phyloP scores from a whole-genome alignment of 2,329 filamentous ascomycete genomes.

The Colletotrichum liaoningense region DNA sequence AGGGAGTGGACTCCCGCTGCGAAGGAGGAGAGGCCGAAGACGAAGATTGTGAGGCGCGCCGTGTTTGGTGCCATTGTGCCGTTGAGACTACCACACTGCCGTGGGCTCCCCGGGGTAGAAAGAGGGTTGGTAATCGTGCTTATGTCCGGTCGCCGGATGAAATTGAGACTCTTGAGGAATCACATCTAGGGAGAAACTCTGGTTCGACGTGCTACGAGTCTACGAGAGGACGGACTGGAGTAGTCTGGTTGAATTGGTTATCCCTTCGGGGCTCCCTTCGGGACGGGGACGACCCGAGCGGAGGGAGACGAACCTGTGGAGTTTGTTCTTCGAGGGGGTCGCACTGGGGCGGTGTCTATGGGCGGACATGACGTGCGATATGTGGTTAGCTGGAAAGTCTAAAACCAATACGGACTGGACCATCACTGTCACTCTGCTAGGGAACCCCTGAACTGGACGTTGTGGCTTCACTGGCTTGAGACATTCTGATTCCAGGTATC shows the following conservation, averaged over 20 bases:
- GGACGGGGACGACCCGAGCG: conserved; percentile 6
- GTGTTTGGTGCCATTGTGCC: background rate
- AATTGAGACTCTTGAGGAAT: conserved; percentile 2
- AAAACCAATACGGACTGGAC: background rate
- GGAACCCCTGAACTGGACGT: conserved; percentile 4
- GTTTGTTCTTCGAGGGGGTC: background rate
- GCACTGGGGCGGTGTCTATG: background rate
- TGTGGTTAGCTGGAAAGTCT: conserved; percentile 5
- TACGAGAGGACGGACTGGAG: background rate
- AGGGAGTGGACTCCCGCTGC: conserved; percentile 36
- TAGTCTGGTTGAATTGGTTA: conserved; percentile 2
- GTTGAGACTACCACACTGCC: too few relatives aligned
- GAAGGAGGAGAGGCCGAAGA: conserved; percentile 40
- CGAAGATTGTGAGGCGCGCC: conserved; percentile 36
- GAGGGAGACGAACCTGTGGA: conserved; percentile 13
- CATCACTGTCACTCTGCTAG: background rate
- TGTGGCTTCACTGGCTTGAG: conserved; percentile 20
- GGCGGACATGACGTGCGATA: conserved; percentile 22
- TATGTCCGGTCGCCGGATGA: background rate
- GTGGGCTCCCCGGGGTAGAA: too few relatives aligned
- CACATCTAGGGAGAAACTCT: background rate
- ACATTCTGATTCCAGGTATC: conserved; percentile 25
- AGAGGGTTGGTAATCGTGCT: too few relatives aligned
- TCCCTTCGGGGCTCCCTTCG: background rate
- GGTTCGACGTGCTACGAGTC: background rate